Evolutionary conservation across 306 rosid genomes (phyloP).

Genomic region (apple (Malus domestica)): ASM211411v1 NC_041791.1:1927001-1927500

Average conservation of each 20-base stretch:
- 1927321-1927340: constrained; percentile 7
- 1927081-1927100: not conserved
- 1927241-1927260: constrained; percentile 21
- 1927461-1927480: too few species aligned
- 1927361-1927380: constrained; percentile 28
- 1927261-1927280: constrained; percentile 1
- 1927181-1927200: not conserved
- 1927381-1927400: constrained; percentile 3
- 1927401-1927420: not conserved
- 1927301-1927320: constrained; percentile 20
- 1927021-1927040: too few species aligned
- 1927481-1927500: too few species aligned
- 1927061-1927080: not conserved
- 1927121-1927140: not conserved
- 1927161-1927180: not conserved
- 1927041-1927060: too few species aligned
- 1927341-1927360: constrained; percentile 35
- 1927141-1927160: constrained; percentile 19
- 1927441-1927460: too few species aligned
- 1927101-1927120: not conserved
- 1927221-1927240: constrained; percentile 11
- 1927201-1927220: not conserved
- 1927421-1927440: too few species aligned
- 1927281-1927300: constrained; percentile 24
- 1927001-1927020: too few species aligned